phyloP scores from a whole-genome alignment of 129 eudicot species.

The Solidago caesia region DNA sequence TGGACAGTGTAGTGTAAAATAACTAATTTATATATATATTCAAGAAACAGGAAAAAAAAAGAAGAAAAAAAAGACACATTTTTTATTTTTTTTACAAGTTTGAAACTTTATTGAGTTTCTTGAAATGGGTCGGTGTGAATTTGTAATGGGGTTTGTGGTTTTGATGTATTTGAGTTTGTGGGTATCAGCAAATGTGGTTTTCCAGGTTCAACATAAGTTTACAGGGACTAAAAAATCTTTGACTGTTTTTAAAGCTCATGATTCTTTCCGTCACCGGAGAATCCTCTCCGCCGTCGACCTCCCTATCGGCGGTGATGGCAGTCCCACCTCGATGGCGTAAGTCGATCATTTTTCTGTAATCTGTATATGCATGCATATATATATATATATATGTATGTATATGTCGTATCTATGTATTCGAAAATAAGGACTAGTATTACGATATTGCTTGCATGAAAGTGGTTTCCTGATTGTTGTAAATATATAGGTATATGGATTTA shows the following conservation, averaged over 20 bases:
- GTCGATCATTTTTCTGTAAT: conserved; percentile 24
- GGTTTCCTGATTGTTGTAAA: background rate
- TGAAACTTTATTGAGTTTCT: background rate
- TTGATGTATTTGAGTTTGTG: conserved; percentile 9
- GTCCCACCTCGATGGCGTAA: conserved; percentile 72
- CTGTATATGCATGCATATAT: background rate
- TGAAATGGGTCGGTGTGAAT: conserved; percentile 30
- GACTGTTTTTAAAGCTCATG: conserved; percentile 47
- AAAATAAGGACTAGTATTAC: background rate
- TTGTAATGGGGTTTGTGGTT: conserved; percentile 16
- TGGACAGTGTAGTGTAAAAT: too few relatives aligned
- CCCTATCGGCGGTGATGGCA: conserved; percentile 72
- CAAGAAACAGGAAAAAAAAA: too few relatives aligned
- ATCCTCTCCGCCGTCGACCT: conserved; percentile 63
- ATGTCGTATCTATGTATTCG: background rate
- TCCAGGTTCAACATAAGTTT: conserved; percentile 61
- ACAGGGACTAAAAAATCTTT: conserved; percentile 36
- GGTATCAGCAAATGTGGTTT: conserved; percentile 51
- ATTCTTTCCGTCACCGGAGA: conserved; percentile 63
- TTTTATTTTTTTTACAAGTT: too few relatives aligned
- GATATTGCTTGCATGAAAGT: background rate
- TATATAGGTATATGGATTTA: too few relatives aligned
- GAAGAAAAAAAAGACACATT: too few relatives aligned
- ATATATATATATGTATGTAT: too few relatives aligned
- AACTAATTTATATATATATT: too few relatives aligned